phyloP scores from a whole-genome alignment of 2,329 filamentous ascomycete genomes.

The Fusarium staphyleae region DNA sequence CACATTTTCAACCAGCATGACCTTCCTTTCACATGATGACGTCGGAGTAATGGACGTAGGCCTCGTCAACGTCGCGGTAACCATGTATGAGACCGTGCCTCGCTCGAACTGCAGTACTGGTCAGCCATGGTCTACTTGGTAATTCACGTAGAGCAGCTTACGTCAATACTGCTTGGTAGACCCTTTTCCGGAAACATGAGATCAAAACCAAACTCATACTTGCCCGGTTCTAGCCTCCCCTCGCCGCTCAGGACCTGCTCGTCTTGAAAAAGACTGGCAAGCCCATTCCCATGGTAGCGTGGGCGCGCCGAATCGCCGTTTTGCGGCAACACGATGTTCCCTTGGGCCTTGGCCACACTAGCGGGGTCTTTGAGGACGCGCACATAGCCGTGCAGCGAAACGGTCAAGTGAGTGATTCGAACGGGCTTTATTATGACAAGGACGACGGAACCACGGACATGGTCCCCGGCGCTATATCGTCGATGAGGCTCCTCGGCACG shows the following conservation, averaged over 20 bases:
- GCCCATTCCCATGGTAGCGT: slow-evolving; percentile 76
- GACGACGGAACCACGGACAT: slow-evolving; percentile 75
- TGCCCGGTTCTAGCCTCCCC: slow-evolving; percentile 74
- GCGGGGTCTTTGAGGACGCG: slow-evolving; percentile 77
- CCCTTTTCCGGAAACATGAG: slow-evolving; percentile 72
- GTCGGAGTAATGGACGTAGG: slow-evolving; percentile 86
- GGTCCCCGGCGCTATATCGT: slow-evolving; percentile 77
- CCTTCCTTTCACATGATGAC: slow-evolving; percentile 78
- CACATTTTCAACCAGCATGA: slow-evolving; percentile 81
- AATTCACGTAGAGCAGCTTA: slow-evolving; percentile 56
- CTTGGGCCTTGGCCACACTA: slow-evolving; percentile 60
- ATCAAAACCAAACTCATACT: slow-evolving; percentile 82
- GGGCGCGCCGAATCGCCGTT: slow-evolving; percentile 49
- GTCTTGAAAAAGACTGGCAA: slow-evolving; percentile 83
- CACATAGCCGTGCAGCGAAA: slow-evolving; percentile 79
- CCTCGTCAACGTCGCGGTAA: slow-evolving; percentile 87
- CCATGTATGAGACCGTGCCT: slow-evolving; percentile 89
- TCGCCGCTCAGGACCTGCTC: slow-evolving; percentile 82
- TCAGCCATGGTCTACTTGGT: slow-evolving; percentile 13
- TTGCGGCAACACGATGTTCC: slow-evolving; percentile 51
- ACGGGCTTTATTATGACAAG: slow-evolving; percentile 76
- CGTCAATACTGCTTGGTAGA: slow-evolving; percentile 92
- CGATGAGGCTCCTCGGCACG: slow-evolving; percentile 78
- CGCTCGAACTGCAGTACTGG: slow-evolving; percentile 78
- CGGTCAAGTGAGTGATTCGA: slow-evolving; percentile 80